These are phyloP conservation scores for Ophiocordyceps robertsii DNA, from an alignment of 2,329 filamentous ascomycete species.

Conservation along the genomic window DNA sequence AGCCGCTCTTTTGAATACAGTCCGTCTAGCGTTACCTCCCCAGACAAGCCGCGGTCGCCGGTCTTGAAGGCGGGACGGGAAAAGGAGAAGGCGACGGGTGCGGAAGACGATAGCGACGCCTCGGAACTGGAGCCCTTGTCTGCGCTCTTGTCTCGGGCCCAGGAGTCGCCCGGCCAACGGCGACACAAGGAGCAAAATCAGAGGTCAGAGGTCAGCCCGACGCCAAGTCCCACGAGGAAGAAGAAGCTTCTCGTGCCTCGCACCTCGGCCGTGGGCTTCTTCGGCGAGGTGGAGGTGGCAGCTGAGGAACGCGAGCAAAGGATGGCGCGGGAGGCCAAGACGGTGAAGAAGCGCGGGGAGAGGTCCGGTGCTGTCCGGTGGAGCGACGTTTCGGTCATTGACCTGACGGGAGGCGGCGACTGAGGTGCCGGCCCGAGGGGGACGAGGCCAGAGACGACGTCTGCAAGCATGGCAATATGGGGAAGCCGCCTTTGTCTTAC, in stretches of 20 bases:
- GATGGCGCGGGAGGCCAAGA: constrained; percentile 8
- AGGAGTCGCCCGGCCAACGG: constrained; percentile 1
- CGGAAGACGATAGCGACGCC: constrained; percentile 5
- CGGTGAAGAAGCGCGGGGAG: constrained; percentile 5
- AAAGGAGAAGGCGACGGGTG: neutral
- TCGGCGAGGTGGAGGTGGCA: constrained; percentile 17
- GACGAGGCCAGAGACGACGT: no score
- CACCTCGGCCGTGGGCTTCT: constrained; percentile 23
- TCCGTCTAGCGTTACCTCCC: neutral
- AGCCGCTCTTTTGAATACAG: neutral
- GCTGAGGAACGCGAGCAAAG: constrained; percentile 12
- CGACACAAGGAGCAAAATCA: constrained; percentile 2
- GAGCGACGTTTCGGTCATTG: constrained; percentile 20
- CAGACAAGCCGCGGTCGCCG: neutral
- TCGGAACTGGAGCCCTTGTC: constrained; percentile 5
- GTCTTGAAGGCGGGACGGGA: neutral
- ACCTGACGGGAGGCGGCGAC: constrained; percentile 11
- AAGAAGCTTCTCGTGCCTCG: constrained; percentile 27
- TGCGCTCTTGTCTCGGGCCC: neutral
- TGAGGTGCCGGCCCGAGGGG: no score
- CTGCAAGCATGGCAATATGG: no score
- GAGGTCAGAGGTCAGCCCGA: neutral
- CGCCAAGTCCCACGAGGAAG: constrained; percentile 8
- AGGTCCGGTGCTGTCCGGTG: constrained; percentile 9
- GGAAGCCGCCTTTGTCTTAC: no score